Conservation (phyloP, 2,329 filamentous ascomycete species). For the Magnaporthiopsis poae region DNA sequence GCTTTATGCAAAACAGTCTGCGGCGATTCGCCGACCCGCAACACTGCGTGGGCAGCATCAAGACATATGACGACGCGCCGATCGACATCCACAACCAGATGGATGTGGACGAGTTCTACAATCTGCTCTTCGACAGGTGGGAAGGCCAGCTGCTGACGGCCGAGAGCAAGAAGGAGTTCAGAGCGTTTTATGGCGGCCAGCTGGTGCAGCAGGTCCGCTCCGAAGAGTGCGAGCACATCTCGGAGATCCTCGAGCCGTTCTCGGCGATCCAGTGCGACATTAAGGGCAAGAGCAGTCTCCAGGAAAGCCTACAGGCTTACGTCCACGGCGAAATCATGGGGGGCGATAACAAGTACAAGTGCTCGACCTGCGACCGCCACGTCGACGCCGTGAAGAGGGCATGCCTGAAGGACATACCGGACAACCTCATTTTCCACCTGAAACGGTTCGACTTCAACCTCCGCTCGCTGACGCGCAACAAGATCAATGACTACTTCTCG, state of each 20-base stretch:
- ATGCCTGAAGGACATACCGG: slow-evolving; percentile 82
- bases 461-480: slow-evolving; percentile 66
- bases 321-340: slow-evolving; percentile 95
- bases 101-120: slow-evolving; percentile 98
- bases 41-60: slow-evolving; percentile 63
- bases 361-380: slow-evolving; percentile 75
- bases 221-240: slow-evolving; percentile 87
- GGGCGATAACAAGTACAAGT: slow-evolving; percentile 97
- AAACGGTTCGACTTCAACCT: slow-evolving; percentile 81
- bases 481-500: slow-evolving; percentile 90
- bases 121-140: slow-evolving; percentile 81
- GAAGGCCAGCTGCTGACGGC: slow-evolving; percentile 65
- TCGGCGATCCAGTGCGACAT: slow-evolving; percentile 94
- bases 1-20: slow-evolving; percentile 73
- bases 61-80: slow-evolving; percentile 67
- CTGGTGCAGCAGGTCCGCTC: slow-evolving; percentile 92
- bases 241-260: slow-evolving; percentile 79
- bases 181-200: slow-evolving; percentile 81
- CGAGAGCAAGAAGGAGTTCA: slow-evolving; percentile 62
- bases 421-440: slow-evolving; percentile 90
- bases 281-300: slow-evolving; percentile 73
- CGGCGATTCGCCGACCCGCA: slow-evolving; percentile 64
- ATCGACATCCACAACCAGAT: slow-evolving; percentile 89
- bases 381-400: slow-evolving; percentile 90
- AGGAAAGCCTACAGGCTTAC: slow-evolving; percentile 87